A percentile compares a stretch with the other conserved stretches of the same genome.
These are phyloP conservation scores for Gracilaria vermiculophylla DNA, from an alignment of 23 red algal species.

Conservation along the genomic window DNA sequence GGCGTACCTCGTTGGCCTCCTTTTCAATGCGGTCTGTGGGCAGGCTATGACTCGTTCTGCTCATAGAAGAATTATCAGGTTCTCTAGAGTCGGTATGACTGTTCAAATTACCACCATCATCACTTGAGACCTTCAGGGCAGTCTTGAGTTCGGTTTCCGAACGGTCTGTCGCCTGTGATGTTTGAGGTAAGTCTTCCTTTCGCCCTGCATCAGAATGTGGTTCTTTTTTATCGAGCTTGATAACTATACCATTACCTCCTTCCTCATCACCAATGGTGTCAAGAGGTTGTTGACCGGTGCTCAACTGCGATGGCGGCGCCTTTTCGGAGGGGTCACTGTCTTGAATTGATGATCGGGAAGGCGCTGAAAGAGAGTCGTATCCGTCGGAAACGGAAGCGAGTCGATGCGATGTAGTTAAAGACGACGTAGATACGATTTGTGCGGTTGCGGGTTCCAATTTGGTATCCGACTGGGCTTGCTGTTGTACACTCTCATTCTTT, in stretches of 20 bases:
- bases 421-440: background rate
- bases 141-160: background rate
- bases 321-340: background rate
- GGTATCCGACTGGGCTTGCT: background rate
- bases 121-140: slow-evolving; percentile 1
- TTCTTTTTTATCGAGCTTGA: slow-evolving; percentile 14
- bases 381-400: background rate
- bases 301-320: background rate
- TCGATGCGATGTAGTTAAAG: background rate
- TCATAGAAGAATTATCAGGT: background rate
- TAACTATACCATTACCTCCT: slow-evolving; percentile 15
- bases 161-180: background rate
- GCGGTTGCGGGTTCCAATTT: background rate
- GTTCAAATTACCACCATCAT: background rate
- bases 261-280: slow-evolving; percentile 25
- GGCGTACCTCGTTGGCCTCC: background rate
- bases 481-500: background rate
- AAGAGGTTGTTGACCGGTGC: background rate
- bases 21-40: background rate
- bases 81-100: background rate
- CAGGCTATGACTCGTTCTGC: background rate
- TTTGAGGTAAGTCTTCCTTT: background rate
- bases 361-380: background rate
- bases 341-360: background rate
- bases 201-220: background rate